Evolutionary conservation across 2,329 filamentous ascomycete species (phyloP), one percentile per base, ranked within the genome.

Genomic region (Colletotrichum sp.): DNA sequence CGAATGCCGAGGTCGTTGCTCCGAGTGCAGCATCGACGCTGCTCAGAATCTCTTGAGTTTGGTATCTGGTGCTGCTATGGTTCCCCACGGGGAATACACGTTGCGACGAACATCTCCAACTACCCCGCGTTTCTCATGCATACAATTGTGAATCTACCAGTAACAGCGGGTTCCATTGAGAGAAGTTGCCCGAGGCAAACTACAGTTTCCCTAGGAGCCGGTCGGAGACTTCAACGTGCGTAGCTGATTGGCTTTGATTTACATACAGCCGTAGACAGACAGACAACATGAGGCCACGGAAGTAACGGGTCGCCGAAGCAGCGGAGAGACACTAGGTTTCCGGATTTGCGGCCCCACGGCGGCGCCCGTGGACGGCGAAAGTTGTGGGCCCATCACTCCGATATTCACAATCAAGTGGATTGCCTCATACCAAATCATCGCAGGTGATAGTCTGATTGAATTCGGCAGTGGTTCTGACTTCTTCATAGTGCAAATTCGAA

Each of bases 401-500:
- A 21, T 13, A 13, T 21, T 21, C 43, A 48, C 43, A 48, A 21
- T 13, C 43, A 48, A 2, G n/a, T 48, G 43, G 9, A 21, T 48
- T 48, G 18, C 43, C 18, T 48, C 14, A 3, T 7, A 48, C 2
- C 9, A n/a, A 21, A 48, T n/a, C 6, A 1, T 48, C 10, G 18
- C 9, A 10, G 18, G 3, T 21, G 7, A 21, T n/a, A 0, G 18
- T 13, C 9, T 13, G 10, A 12, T 13, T 48, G 5, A 21, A 10
- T 12, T 21, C 1, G 43, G 7, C 18, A 48, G 16, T 21, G 3
- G 3, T n/a, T 48, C 18, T 48, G 10, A 21, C 18, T n/a, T 21
- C 3, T n/a, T 0, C 18, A n/a, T n/a, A 0, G 18, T 7, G n/a
- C n/a, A 21, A 21, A 48, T 4, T 12, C 0, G 39, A 43, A 43